A percentile compares a stretch with the other conserved stretches of the same genome.
Conservation (phyloP, 2,329 filamentous ascomycete genomes). For the Diaporthe citriasiana region DNA sequence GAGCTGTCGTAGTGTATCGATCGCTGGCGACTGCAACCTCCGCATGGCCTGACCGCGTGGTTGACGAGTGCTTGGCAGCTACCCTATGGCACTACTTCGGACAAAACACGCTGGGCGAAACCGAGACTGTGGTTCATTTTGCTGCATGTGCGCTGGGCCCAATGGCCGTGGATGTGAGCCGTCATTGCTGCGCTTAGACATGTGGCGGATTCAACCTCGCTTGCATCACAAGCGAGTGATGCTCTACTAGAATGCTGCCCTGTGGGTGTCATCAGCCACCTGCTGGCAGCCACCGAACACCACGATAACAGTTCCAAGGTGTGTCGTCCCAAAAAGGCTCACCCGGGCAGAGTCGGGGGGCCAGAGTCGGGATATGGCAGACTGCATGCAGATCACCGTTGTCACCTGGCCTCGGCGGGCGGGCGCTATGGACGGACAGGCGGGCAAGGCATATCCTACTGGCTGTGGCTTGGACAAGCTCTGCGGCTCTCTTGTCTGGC, state of each 20-base stretch:
- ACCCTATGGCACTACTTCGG: constrained; percentile 10
- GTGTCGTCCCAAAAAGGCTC: neutral
- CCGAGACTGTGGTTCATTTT: constrained; percentile 21
- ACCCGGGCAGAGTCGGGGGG: neutral
- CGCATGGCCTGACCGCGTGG: constrained; percentile 22
- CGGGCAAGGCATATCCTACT: constrained; percentile 4
- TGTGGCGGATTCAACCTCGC: neutral
- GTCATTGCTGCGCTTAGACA: neutral
- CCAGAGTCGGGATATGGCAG: constrained; percentile 7
- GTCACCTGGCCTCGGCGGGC: neutral
- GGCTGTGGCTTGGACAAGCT: constrained; percentile 18
- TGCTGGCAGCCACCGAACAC: too few relatives aligned
- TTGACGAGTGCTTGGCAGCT: neutral
- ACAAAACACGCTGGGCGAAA: constrained; percentile 1
- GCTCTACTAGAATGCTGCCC: neutral
- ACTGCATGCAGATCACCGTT: constrained; percentile 3
- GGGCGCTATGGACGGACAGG: neutral
- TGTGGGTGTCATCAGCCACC: neutral
- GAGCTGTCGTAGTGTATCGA: constrained; percentile 30
- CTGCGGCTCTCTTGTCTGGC: constrained; percentile 19
- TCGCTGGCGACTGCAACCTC: neutral
- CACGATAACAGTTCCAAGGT: neutral
- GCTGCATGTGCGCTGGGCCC: constrained; percentile 2
- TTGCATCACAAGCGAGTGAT: neutral
- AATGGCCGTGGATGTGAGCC: neutral